A percentile compares a stretch with the other conserved stretches of the same genome.
phyloP scores from a whole-genome alignment of 2,329 filamentous ascomycete species.

The Ophiocordyceps camponoti-leonardi region DNA sequence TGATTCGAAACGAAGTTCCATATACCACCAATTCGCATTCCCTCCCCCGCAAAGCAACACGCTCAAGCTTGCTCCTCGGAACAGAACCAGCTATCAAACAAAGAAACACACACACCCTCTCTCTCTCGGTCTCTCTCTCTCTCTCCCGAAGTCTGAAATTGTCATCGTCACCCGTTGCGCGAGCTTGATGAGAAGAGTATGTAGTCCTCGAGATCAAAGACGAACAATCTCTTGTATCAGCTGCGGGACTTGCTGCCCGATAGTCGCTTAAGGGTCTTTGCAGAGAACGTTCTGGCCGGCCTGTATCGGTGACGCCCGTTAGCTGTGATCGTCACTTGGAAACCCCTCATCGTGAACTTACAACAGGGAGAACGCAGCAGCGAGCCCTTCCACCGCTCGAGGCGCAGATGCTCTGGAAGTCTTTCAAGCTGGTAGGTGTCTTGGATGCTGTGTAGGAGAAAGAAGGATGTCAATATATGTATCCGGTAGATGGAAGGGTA shows the following conservation, averaged over 20 bases:
- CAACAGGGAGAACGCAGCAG: conserved; percentile 4
- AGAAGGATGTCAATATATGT: not conserved
- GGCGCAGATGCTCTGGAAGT: conserved; percentile 1
- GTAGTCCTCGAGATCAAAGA: too few species aligned
- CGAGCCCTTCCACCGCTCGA: not conserved
- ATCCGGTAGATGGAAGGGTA: not conserved
- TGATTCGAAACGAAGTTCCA: too few species aligned
- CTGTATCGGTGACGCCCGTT: too few species aligned
- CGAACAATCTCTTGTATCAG: not conserved
- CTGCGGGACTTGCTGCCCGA: not conserved
- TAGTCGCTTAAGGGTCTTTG: not conserved
- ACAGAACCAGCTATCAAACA: too few species aligned
- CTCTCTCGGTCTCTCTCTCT: too few species aligned
- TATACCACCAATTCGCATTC: too few species aligned
- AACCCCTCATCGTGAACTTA: not conserved
- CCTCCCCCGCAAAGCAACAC: too few species aligned
- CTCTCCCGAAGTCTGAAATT: too few species aligned
- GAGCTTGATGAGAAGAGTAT: not conserved
- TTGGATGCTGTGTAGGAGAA: not conserved
- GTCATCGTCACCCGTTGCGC: too few species aligned
- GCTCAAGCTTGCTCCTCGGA: too few species aligned
- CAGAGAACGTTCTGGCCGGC: conserved; percentile 2
- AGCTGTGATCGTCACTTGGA: not conserved
- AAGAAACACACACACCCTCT: too few species aligned
- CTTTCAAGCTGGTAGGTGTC: not conserved